Evolutionary conservation across 2,329 filamentous ascomycete species (phyloP).

Genomic region (Calcarisporium arbuscula): DNA sequence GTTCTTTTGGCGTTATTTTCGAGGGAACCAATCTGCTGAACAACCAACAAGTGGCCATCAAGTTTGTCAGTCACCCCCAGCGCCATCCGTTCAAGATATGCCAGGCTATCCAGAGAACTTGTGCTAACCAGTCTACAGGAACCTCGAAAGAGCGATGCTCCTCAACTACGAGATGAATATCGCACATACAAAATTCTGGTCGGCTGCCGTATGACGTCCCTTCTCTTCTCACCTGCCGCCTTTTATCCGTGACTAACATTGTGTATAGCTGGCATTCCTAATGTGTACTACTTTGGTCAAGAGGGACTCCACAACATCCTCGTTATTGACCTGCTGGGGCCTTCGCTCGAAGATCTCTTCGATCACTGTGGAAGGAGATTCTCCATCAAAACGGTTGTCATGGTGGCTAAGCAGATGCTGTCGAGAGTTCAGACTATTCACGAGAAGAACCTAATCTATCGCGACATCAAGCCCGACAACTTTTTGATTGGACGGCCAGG

Average conservation of each 20-base stretch:
- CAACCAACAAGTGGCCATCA: constrained; percentile 98
- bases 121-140: constrained; percentile 51
- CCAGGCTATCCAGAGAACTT: too few species aligned
- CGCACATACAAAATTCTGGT: constrained; percentile 99
- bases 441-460: constrained; percentile 98
- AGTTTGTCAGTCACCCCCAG: constrained; percentile 75
- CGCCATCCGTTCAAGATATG: too few species aligned
- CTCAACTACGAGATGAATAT: constrained; percentile 96
- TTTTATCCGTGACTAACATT: constrained; percentile 13
- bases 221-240: constrained; percentile 21
- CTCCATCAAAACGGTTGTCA: constrained; percentile 94
- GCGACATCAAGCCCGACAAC: constrained; percentile 99
- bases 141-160: constrained; percentile 97
- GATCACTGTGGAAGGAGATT: constrained; percentile 96
- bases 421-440: constrained; percentile 91
- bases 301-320: constrained; percentile 98
- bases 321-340: constrained; percentile 92
- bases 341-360: constrained; percentile 92
- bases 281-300: constrained; percentile 99
- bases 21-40: constrained; percentile 98
- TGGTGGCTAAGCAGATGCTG: constrained; percentile 99
- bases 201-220: constrained; percentile 75
- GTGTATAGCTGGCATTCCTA: constrained; percentile 81
- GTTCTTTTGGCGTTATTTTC: constrained; percentile 97
- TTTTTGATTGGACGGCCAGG: constrained; percentile 91